A percentile compares a stretch with the other conserved stretches of the same genome.
phyloP scores from a whole-genome alignment of 1,284 basidiomycete genomes.

The Pholiota adiposa region DNA sequence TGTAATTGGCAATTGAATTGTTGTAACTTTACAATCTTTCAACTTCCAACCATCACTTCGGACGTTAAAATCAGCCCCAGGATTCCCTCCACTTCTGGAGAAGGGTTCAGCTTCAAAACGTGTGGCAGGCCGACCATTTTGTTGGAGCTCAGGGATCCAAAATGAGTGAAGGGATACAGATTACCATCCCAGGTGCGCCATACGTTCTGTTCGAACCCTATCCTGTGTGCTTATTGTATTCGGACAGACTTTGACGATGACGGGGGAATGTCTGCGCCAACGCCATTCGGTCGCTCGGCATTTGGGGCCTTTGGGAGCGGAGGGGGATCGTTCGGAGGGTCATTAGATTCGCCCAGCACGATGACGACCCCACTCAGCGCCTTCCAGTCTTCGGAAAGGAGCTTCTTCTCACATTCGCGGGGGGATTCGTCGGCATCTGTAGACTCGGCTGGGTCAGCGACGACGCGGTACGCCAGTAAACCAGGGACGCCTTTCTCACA shows the following conservation, averaged over 20 bases:
- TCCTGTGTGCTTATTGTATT: slow-evolving; percentile 9
- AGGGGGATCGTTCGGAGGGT: slow-evolving; percentile 38
- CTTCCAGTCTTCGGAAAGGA: slow-evolving; percentile 59
- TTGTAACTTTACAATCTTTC: neutral
- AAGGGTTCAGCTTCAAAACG: slow-evolving; percentile 22
- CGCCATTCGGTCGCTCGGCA: slow-evolving; percentile 64
- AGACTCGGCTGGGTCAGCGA: slow-evolving; percentile 64
- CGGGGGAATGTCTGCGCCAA: slow-evolving; percentile 62
- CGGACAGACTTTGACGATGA: slow-evolving; percentile 72
- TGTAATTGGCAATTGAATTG: neutral
- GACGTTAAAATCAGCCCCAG: neutral
- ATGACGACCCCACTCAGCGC: slow-evolving; percentile 41
- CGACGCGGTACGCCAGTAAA: slow-evolving; percentile 49
- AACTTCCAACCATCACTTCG: neutral
- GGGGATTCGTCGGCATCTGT: slow-evolving; percentile 77
- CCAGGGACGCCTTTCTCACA: slow-evolving; percentile 60
- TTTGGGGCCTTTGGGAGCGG: slow-evolving; percentile 42
- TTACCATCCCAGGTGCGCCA: slow-evolving; percentile 75
- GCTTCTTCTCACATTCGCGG: slow-evolving; percentile 71
- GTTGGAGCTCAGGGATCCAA: slow-evolving; percentile 10
- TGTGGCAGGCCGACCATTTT: slow-evolving; percentile 16
- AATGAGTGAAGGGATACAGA: slow-evolving; percentile 68
- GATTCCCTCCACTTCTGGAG: slow-evolving; percentile 30
- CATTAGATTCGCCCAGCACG: slow-evolving; percentile 66
- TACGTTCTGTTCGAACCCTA: neutral